These are phyloP conservation scores for Blastocystis hominis DNA, from an alignment of 352 stramenopile genomes.

Conservation along the genomic window DNA sequence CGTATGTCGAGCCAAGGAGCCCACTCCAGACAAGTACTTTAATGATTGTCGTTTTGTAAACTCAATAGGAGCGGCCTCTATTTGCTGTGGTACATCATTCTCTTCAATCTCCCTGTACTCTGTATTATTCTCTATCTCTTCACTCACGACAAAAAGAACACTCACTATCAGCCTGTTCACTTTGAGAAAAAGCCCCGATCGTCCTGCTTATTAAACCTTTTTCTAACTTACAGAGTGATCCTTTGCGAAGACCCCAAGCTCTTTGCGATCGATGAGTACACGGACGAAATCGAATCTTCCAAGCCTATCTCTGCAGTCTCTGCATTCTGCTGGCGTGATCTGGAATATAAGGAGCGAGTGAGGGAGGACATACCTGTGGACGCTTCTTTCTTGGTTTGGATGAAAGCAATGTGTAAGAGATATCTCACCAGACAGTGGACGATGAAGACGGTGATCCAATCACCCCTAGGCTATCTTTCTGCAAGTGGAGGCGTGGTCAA, in stretches of 20 bases:
- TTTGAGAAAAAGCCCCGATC: constrained; percentile 39
- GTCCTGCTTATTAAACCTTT: background rate
- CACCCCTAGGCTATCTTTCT: background rate
- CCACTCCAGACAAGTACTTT: background rate
- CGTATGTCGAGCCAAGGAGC: background rate
- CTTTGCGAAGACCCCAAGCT: background rate
- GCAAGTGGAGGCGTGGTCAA: background rate
- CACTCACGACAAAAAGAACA: background rate
- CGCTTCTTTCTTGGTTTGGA: background rate
- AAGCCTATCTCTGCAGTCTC: background rate
- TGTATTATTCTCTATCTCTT: constrained; percentile 28
- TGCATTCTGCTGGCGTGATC: constrained; percentile 1
- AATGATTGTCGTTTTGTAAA: background rate
- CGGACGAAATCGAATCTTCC: background rate
- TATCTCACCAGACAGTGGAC: background rate
- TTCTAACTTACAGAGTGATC: background rate
- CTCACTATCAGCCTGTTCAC: background rate
- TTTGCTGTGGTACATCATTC: background rate
- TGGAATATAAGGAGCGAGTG: background rate
- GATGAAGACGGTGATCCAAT: background rate
- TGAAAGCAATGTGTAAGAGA: background rate
- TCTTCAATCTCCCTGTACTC: constrained; percentile 14
- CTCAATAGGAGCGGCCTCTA: background rate
- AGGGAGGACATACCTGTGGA: background rate
- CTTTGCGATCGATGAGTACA: constrained; percentile 40